Percentiles rank a stretch among this genome's conserved stretches.
These are phyloP conservation scores for Euclidium syriacum DNA, from an alignment of 345 rosid species.

Conservation along the genomic window DNA sequence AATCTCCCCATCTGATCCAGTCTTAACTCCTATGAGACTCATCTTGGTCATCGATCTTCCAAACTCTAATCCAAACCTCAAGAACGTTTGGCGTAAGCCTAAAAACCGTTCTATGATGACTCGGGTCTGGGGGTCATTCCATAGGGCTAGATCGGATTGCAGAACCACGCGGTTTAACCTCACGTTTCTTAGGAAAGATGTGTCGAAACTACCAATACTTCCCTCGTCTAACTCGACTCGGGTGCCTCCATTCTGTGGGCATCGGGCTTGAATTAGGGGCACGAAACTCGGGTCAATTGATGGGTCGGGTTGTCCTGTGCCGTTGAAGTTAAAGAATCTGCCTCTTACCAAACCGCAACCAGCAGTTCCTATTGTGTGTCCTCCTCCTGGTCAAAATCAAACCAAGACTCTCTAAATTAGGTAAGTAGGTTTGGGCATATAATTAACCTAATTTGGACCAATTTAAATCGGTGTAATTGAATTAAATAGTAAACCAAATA, in stretches of 20 bases:
- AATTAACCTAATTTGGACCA: no score
- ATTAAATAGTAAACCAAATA: no score
- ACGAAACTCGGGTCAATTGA: constrained; percentile 26
- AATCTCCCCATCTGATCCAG: constrained; percentile 40
- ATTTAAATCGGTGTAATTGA: no score
- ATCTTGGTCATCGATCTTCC: constrained; percentile 51
- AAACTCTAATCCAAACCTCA: constrained; percentile 40
- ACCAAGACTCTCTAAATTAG: background rate
- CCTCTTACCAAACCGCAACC: constrained; percentile 33
- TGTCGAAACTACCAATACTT: constrained; percentile 34
- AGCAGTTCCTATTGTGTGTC: constrained; percentile 48
- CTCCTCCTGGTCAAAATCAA: constrained; percentile 29
- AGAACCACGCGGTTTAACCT: constrained; percentile 36
- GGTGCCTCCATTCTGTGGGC: constrained; percentile 28
- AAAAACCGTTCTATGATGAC: constrained; percentile 23
- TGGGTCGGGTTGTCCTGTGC: constrained; percentile 31
- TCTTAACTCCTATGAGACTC: constrained; percentile 48
- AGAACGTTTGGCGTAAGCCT: constrained; percentile 19
- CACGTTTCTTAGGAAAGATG: constrained; percentile 36
- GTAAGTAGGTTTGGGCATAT: background rate
- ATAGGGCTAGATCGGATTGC: constrained; percentile 34
- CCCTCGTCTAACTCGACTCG: constrained; percentile 36
- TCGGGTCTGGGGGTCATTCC: constrained; percentile 34
- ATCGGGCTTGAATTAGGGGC: constrained; percentile 10
- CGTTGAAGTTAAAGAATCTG: constrained; percentile 36